Conservation (phyloP, 805 yeast genomes). For the Candida palmyrensis region DNA sequence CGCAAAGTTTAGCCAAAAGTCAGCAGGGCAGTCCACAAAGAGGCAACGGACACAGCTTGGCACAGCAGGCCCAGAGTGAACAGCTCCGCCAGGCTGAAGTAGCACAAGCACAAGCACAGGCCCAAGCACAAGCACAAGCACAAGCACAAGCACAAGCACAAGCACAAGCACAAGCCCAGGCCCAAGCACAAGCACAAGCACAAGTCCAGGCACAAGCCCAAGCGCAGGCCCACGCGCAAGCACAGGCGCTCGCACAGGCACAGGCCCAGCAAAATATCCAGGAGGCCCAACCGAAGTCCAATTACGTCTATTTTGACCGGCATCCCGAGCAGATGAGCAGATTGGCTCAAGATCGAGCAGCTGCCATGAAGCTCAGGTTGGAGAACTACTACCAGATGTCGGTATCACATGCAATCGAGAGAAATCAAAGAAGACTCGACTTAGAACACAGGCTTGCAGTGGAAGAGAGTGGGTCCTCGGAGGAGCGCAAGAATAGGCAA, state of each 20-base stretch:
- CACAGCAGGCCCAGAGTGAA: constrained; percentile 2
- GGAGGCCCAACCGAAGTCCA: constrained; percentile 18
- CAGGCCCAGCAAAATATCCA: constrained; percentile 5
- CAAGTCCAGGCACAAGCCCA: constrained; percentile 9
- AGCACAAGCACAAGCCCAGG: constrained; percentile 10
- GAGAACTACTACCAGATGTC: constrained; percentile 84
- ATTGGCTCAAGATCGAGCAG: constrained; percentile 73
- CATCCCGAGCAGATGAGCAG: constrained; percentile 78
- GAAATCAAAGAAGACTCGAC: constrained; percentile 87
- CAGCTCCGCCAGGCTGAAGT: constrained; percentile 5
- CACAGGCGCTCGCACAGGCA: constrained; percentile 8
- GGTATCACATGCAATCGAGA: constrained; percentile 87
- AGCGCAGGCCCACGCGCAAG: constrained; percentile 7
- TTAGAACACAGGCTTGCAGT: constrained; percentile 66
- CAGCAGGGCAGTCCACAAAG: constrained; percentile 10
- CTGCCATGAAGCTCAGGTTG: constrained; percentile 73
- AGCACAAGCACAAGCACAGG: constrained; percentile 9
- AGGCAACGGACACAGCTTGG: constrained; percentile 4
- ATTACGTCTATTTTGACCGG: constrained; percentile 70
- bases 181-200: constrained; percentile 7
- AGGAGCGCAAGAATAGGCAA: constrained; percentile 81
- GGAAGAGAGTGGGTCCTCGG: constrained; percentile 64
- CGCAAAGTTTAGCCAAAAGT: constrained; percentile 4
- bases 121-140: constrained; percentile 5
- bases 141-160: constrained; percentile 9